These are phyloP conservation scores for Calycina herbarum DNA, from an alignment of 2,329 filamentous ascomycete genomes.

Conservation along the genomic window DNA sequence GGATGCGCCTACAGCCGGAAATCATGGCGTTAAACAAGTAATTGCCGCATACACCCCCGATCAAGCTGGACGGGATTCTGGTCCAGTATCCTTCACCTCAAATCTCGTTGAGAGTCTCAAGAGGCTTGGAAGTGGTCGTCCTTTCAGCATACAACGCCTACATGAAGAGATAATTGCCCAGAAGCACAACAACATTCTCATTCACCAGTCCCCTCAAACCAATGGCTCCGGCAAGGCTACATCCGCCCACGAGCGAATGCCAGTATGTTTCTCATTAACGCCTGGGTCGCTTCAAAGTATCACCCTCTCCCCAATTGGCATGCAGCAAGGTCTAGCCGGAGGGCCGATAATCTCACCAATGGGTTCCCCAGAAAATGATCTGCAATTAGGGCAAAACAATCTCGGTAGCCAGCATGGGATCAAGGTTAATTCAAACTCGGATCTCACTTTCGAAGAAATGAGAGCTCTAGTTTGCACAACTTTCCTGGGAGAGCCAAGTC, in stretches of 20 bases:
- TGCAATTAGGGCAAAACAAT: slow-evolving; percentile 23
- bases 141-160: slow-evolving; percentile 57
- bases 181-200: slow-evolving; percentile 40
- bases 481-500: slow-evolving; percentile 64
- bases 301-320: slow-evolving; percentile 46
- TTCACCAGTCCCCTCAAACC: slow-evolving; percentile 45
- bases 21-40: slow-evolving; percentile 59
- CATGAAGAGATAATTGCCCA: slow-evolving; percentile 52
- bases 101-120: slow-evolving; percentile 55
- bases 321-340: slow-evolving; percentile 23
- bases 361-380: slow-evolving; percentile 32
- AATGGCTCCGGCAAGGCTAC: slow-evolving; percentile 46
- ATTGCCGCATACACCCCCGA: slow-evolving; percentile 61
- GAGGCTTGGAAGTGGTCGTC: slow-evolving; percentile 52
- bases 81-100: slow-evolving; percentile 59
- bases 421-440: slow-evolving; percentile 39
- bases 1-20: slow-evolving; percentile 51
- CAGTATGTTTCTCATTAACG: slow-evolving; percentile 57
- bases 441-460: slow-evolving; percentile 61
- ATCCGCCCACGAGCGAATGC: slow-evolving; percentile 40
- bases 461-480: slow-evolving; percentile 67
- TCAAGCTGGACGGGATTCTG: slow-evolving; percentile 46
- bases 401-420: slow-evolving; percentile 29
- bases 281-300: slow-evolving; percentile 54
- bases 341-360: slow-evolving; percentile 40